Evolutionary conservation across 1,139 yeast genomes (phyloP), one percentile per base, ranked within the genome.

Genomic region (Saccharomyces pastorianus): DNA sequence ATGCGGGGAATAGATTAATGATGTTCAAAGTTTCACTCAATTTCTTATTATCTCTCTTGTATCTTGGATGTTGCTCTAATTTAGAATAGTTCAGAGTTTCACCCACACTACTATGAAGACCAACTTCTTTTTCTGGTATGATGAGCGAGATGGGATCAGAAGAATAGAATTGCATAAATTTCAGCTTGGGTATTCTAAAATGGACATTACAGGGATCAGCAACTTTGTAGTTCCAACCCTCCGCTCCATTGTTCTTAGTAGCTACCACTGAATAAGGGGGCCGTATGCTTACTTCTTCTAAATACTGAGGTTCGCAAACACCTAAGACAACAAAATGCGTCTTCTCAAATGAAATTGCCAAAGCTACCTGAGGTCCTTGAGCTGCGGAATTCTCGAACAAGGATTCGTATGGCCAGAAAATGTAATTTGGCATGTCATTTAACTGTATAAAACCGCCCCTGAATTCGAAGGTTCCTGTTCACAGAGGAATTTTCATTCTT

Each of bases 151-250:
- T 86, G 0, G 97, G 96, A 26, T 77, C 74, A 4, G 87, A 71
- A 0, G 97, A 84, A 61, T 83, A 86, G 67, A 87, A 89, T 63
- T 91, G 96, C 76, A 93, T 78, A 57, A 81, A 79, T 47, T 76
- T 76, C 27, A 87, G 82, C 51, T 81, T 79, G 0, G 98, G 98
- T 1, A 95, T 88, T 34, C 81, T 80, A 67, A 83, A 91, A 17
- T 79, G 62, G 2, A 91, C 74, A 1, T 88, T 65, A 29, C 75
- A 75, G 49, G 71, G 65, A 2, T 55, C 49, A 2, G 31, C 47
- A 46, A 41, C 44, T 7, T 47, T 26, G 13, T 61, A 52, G 32
- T 49, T 46, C 63, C 64, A 63, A 2, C 46, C 29, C 23, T 49
- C 41, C 6, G 47, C 52, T 4, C 13, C 48, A 7, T 29, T 11